These are phyloP conservation scores for Ophiosphaerella korrae DNA, from an alignment of 2,329 filamentous ascomycete species.

Conservation along the genomic window DNA sequence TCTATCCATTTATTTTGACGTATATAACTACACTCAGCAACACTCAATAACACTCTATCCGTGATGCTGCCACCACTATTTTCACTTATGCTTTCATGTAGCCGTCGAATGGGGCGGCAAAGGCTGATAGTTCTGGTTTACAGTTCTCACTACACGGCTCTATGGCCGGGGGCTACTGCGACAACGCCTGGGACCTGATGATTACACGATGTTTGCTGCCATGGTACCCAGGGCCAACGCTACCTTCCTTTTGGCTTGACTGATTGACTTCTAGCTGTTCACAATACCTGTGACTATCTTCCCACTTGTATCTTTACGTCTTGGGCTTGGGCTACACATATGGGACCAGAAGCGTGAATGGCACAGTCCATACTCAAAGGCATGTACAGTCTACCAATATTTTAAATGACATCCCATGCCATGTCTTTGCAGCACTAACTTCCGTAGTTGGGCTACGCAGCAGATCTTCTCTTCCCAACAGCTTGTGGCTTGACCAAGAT, in stretches of 20 bases:
- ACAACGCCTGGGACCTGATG: constrained; percentile 27
- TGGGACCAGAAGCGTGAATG: constrained; percentile 37
- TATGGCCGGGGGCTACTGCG: constrained; percentile 29
- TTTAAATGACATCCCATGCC: neutral
- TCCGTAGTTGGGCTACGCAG: constrained; percentile 23
- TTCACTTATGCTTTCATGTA: no score
- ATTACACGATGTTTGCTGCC: constrained; percentile 33
- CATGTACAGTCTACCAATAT: constrained; percentile 4
- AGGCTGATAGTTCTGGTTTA: neutral
- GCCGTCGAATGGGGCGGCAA: neutral
- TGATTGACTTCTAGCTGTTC: constrained; percentile 13
- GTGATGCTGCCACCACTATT: no score
- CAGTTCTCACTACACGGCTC: constrained; percentile 21
- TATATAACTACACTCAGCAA: no score
- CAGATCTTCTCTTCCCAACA: constrained; percentile 30
- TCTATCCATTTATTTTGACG: constrained; percentile 1
- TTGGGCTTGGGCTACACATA: constrained; percentile 30
- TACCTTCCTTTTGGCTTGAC: neutral
- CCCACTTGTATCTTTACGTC: constrained; percentile 23
- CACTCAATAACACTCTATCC: no score
- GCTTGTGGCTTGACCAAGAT: constrained; percentile 34
- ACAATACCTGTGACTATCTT: constrained; percentile 25
- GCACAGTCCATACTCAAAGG: constrained; percentile 26
- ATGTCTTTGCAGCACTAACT: neutral
- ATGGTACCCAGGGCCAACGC: constrained; percentile 13